Base-by-base conservation (phyloP, 306 rosid genomes). In the Spatholobus suberectus region DNA sequence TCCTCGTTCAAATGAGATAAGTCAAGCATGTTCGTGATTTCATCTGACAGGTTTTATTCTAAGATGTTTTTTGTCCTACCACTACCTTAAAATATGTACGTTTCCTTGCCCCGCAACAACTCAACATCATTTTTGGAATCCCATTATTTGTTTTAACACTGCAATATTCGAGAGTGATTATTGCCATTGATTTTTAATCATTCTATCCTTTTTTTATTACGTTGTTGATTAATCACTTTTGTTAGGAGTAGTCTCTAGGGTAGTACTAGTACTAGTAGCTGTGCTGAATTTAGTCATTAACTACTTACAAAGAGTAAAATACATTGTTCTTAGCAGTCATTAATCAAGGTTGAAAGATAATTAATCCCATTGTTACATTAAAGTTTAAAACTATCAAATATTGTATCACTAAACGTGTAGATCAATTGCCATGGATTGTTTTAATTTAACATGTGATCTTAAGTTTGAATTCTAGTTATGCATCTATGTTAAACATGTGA, bases 51-150 rank as follows among this genome's bases (percentile, higher is more conserved):
- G 12, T 29, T 52, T 71, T 83, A 34, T 34, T 35, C 7, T 34
- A 29, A 10, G n/a, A 67, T 35, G 41, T 68, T 68, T 77, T 49
- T 21, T 89, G 90, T 80, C 87, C 79, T 54, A 17, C 71, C 26
- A 49, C 79, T 59, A 51, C 59, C 77, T 43, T 71, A 27, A 69
- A 61, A 76, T 37, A 5, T 77, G 67, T 38, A 43, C 23, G 43
- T 78, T 70, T 67, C 38, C 46, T 21, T 93, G 92, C 72, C 27
- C 15, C 84, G 62, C 92, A 86, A 89, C 91, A 82, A 54, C 91
- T 78, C 27, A 88, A 89, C 95, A 90, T 80, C 80, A 86, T 59
- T 84, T 85, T 85, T 81, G 78, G 68, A 87, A 63, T 63, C 43
- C 70, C 70, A 34, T 63, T 32, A 63, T 61, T 61, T 82, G 70